phyloP scores from a whole-genome alignment of 306 rosid species.

The Cucurbita argyrosperma region DNA sequence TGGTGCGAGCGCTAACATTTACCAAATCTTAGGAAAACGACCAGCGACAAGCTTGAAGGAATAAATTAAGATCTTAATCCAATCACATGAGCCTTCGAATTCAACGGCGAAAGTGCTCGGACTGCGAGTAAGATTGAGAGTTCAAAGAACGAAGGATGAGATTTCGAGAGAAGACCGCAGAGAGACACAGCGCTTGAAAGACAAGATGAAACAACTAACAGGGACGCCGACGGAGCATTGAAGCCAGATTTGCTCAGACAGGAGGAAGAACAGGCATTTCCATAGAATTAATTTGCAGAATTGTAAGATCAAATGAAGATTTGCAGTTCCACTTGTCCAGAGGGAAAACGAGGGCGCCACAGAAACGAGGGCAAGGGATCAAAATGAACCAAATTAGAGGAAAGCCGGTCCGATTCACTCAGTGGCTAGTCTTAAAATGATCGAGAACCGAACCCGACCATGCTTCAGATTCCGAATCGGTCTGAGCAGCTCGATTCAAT shows the following conservation, averaged over 20 bases:
- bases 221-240: not conserved
- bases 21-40: not conserved
- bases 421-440: not conserved
- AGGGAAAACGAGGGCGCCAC: not conserved
- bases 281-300: not conserved
- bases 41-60: not conserved
- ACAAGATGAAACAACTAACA: not conserved
- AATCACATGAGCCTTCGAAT: not conserved
- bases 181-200: not conserved
- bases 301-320: not conserved
- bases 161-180: not conserved
- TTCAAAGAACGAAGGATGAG: not conserved
- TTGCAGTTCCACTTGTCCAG: not conserved
- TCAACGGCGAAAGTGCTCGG: not conserved
- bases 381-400: not conserved
- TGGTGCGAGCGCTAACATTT: not conserved
- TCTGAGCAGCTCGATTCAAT: no score
- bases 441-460: not conserved
- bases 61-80: not conserved
- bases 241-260: not conserved
- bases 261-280: not conserved
- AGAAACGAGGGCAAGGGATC: not conserved
- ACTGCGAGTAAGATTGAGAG: not conserved
- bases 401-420: not conserved
- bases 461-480: no score